Evolutionary conservation across 805 yeast genomes (phyloP).

Genomic region (Zygoascus tannicola): DNA sequence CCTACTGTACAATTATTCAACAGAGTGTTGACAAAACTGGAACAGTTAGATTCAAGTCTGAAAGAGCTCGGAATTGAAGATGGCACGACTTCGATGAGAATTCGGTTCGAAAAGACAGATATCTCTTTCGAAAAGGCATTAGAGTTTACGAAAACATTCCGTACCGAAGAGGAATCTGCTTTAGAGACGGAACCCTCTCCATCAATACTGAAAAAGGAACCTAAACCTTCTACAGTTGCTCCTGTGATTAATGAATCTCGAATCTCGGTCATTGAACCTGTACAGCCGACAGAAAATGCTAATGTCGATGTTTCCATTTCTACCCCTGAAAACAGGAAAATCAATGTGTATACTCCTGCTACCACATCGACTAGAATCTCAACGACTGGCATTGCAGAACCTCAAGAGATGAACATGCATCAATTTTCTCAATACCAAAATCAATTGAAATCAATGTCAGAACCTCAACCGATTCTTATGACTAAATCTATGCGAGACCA

Average conservation of each 20-base stretch:
- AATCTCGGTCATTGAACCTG: neutral
- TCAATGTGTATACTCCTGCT: neutral
- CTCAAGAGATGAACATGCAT: conserved; percentile 39
- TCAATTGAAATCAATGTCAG: conserved; percentile 33
- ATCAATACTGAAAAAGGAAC: neutral
- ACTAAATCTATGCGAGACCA: conserved; percentile 34
- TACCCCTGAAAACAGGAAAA: neutral
- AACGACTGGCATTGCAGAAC: conserved; percentile 24
- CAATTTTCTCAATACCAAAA: conserved; percentile 48
- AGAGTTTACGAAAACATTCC: conserved; percentile 5
- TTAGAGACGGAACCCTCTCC: neutral
- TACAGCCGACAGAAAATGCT: neutral
- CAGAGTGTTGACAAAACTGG: conserved; percentile 9
- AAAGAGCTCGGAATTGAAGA: conserved; percentile 13
- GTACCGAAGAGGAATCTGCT: conserved; percentile 1
- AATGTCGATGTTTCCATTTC: too few relatives aligned
- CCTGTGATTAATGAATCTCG: neutral
- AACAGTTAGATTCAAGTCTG: conserved; percentile 13
- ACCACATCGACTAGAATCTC: conserved; percentile 16
- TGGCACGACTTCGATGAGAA: conserved; percentile 16
- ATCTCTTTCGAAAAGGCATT: conserved; percentile 13
- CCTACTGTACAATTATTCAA: conserved; percentile 19
- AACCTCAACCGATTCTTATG: conserved; percentile 23
- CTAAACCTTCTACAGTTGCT: neutral
- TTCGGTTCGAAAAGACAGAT: conserved; percentile 14